Conservation (phyloP, 352 stramenopile species). For the Phytophthora capsici region DNA sequence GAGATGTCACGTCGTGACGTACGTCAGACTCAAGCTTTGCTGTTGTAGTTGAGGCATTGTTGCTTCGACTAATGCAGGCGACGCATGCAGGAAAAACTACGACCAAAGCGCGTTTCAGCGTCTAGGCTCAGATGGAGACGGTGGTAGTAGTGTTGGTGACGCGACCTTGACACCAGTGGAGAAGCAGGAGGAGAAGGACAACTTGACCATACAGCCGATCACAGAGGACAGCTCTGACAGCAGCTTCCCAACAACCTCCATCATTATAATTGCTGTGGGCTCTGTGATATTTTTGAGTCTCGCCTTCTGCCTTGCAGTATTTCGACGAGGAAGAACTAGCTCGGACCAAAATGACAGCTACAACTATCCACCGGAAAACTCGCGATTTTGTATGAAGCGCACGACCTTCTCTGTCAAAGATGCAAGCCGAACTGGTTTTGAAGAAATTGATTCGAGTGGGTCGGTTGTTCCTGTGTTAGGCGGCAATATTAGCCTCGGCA, state of each 20-base stretch:
- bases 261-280: slow-evolving; percentile 29
- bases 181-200: slow-evolving; percentile 17
- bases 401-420: slow-evolving; percentile 31
- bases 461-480: slow-evolving; percentile 34
- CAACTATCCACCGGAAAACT: slow-evolving; percentile 16
- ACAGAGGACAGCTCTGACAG: slow-evolving; percentile 9
- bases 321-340: slow-evolving; percentile 14
- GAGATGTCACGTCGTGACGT: slow-evolving; percentile 23
- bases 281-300: slow-evolving; percentile 17
- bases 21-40: slow-evolving; percentile 10
- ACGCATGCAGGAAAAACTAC: slow-evolving; percentile 1
- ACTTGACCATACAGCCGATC: slow-evolving; percentile 11
- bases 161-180: slow-evolving; percentile 6
- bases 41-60: slow-evolving; percentile 13
- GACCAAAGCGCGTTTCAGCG: neutral
- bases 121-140: neutral
- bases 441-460: slow-evolving; percentile 26
- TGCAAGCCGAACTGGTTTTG: slow-evolving; percentile 2
- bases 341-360: slow-evolving; percentile 10
- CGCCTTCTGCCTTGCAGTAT: slow-evolving; percentile 19
- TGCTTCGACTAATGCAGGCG: slow-evolving; percentile 8
- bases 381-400: slow-evolving; percentile 29
- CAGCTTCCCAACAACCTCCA: slow-evolving; percentile 17
- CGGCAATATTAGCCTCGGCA: slow-evolving; percentile 16
- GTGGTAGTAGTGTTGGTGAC: neutral